Conservation (phyloP, 2,329 filamentous ascomycete species). For the Leptographium wingfieldii region DNA sequence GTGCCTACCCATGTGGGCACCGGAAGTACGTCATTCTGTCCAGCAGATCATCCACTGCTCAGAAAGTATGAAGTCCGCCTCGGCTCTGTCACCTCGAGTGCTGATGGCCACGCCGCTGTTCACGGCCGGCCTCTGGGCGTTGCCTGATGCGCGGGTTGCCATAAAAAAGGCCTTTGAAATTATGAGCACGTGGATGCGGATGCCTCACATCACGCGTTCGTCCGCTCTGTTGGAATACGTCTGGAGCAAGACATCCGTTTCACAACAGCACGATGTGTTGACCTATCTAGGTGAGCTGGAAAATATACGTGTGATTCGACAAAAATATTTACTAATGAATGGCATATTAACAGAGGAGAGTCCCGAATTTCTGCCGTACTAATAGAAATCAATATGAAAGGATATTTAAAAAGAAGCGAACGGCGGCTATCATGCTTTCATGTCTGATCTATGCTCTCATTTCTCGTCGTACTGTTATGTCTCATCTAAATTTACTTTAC, state of each 20-base stretch:
- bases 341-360: neutral
- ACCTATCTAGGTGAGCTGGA: neutral
- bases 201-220: neutral
- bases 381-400: neutral
- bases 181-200: neutral
- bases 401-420: neutral
- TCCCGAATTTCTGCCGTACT: neutral
- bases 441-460: no score
- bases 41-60: constrained; percentile 6
- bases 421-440: no score
- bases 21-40: constrained; percentile 6
- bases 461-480: neutral
- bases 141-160: neutral
- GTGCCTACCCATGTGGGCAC: neutral
- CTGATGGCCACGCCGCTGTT: constrained; percentile 8
- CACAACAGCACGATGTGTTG: neutral
- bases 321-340: neutral
- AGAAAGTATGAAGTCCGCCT: constrained; percentile 5
- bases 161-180: neutral
- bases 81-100: constrained; percentile 6
- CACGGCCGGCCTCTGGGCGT: constrained; percentile 6
- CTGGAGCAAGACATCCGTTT: neutral
- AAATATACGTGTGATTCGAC: neutral
- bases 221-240: neutral
- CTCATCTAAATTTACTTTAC: no score